These are phyloP conservation scores for Blumeria graminis DNA, from an alignment of 2,329 filamentous ascomycete species.

Conservation along the genomic window DNA sequence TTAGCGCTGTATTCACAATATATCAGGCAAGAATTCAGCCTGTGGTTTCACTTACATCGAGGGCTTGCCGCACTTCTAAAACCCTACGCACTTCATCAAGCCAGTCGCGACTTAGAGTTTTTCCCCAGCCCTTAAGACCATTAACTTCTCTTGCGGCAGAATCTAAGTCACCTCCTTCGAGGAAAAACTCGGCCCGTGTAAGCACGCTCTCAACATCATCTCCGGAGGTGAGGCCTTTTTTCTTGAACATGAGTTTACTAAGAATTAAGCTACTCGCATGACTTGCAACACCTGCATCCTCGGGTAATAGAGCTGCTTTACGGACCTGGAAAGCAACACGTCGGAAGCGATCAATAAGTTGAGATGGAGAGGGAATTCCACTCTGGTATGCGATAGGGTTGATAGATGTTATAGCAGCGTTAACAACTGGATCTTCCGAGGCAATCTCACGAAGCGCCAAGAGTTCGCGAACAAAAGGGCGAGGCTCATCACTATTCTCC, in stretches of 20 bases:
- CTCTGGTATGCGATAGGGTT: constrained; percentile 84
- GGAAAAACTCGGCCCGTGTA: constrained; percentile 62
- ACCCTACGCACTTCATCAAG: constrained; percentile 73
- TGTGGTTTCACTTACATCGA: constrained; percentile 46
- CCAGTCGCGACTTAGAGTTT: constrained; percentile 88
- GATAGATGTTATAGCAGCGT: constrained; percentile 88
- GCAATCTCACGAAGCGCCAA: constrained; percentile 88
- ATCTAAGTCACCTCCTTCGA: constrained; percentile 87
- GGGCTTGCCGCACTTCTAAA: constrained; percentile 81
- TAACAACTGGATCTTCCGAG: constrained; percentile 59
- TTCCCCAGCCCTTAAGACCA: constrained; percentile 75
- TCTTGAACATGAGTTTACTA: constrained; percentile 91
- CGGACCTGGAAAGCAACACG: constrained; percentile 78
- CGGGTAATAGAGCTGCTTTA: constrained; percentile 78
- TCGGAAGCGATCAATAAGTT: constrained; percentile 87
- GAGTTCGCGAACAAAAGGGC: constrained; percentile 77
- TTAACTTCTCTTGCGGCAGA: constrained; percentile 90
- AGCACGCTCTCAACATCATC: constrained; percentile 87
- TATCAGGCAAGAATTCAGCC: too few relatives aligned
- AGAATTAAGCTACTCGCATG: constrained; percentile 77
- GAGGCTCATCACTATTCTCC: constrained; percentile 46
- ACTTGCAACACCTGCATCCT: constrained; percentile 80
- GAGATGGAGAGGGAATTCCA: constrained; percentile 59
- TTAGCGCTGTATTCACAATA: constrained; percentile 4
- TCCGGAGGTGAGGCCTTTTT: constrained; percentile 60